Percentiles rank a stretch among this genome's conserved stretches.
phyloP scores from a whole-genome alignment of 345 rosid species.

The Acer negundo region DNA sequence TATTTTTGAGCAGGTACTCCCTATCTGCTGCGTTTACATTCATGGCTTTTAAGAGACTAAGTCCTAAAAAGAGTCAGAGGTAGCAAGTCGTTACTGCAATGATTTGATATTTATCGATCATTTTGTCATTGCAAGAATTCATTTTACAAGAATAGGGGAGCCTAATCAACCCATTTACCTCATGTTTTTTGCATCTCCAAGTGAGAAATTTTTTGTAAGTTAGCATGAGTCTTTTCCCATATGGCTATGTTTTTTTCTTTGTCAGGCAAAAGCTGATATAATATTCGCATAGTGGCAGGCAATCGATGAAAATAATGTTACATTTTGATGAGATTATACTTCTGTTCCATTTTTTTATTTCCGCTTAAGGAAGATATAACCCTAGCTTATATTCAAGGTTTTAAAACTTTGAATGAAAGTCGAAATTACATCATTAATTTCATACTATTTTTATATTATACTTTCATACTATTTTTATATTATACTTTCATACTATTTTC shows the following conservation, averaged over 20 bases:
- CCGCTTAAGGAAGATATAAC: too few relatives aligned
- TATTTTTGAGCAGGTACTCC: slow-evolving; percentile 66
- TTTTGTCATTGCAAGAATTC: background rate
- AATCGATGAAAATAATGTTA: background rate
- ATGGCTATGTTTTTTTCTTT: background rate
- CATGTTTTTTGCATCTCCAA: background rate
- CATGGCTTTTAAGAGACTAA: slow-evolving; percentile 85
- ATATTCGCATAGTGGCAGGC: background rate
- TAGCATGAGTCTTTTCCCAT: background rate
- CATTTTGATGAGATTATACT: too few relatives aligned
- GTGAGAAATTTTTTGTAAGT: background rate
- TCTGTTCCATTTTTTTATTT: too few relatives aligned
- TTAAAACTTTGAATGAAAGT: too few relatives aligned
- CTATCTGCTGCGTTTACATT: slow-evolving; percentile 89
- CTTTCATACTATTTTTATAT: too few relatives aligned
- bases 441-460: too few relatives aligned
- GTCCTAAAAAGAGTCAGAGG: slow-evolving; percentile 50
- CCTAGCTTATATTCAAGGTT: too few relatives aligned
- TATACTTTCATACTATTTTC: too few relatives aligned
- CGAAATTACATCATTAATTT: too few relatives aligned
- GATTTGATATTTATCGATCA: background rate
- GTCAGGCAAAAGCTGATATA: background rate
- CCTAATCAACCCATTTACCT: background rate
- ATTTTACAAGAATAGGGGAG: background rate
- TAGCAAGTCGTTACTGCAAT: slow-evolving; percentile 22